Base-by-base conservation (phyloP, 495 filamentous ascomycete species). In the Trichoderma reesei region DNA sequence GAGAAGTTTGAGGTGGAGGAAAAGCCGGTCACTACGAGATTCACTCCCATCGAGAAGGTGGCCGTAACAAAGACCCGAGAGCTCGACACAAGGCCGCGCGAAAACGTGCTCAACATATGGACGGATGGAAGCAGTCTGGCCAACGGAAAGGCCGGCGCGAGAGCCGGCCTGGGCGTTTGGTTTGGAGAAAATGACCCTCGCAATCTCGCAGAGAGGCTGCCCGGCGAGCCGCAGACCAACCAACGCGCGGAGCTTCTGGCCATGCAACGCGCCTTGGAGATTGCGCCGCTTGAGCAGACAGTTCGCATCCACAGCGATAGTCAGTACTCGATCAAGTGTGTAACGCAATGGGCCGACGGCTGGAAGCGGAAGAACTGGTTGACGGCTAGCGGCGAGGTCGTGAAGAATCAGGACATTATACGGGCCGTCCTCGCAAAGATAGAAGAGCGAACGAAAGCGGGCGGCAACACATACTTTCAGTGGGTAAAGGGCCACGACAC, bases 191-290 rank as follows among this genome's bases (percentile, higher is more conserved):
- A 74, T 1, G 90, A 96, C 72, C 65, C 75, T 61, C 85, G 89
- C 71, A 98, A 97, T 73, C 80, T 96, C 62, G 92, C 90, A 20
- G 93, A 96, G 70, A 83, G 86, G 16, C 80, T 98, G 2, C 69
- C 76, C 46, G 93, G 93, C 42, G 75, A 79, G 11, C 74, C 79
- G 10, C 94, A 98, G 72, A 97, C 94, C 1, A 98, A 98, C 72
- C 90, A 97, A 72, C 90, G 94, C 5, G 94, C 94, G 16, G 94
- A 98, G 73, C 78, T 98, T 62, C 92, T 90, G 3, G 94, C 92
- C 0, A 87, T 97, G 65, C 78, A 88, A 5, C 88, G 93, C 61
- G 90, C 91, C 7, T 81, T 98, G 33, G 85, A 97, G 69, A 84
- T 86, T 34, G 83, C 90, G 2, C 87, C 88, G 7, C 77, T 66